Conservation (phyloP, 805 yeast genomes). For the Nakazawaea pomicola region DNA sequence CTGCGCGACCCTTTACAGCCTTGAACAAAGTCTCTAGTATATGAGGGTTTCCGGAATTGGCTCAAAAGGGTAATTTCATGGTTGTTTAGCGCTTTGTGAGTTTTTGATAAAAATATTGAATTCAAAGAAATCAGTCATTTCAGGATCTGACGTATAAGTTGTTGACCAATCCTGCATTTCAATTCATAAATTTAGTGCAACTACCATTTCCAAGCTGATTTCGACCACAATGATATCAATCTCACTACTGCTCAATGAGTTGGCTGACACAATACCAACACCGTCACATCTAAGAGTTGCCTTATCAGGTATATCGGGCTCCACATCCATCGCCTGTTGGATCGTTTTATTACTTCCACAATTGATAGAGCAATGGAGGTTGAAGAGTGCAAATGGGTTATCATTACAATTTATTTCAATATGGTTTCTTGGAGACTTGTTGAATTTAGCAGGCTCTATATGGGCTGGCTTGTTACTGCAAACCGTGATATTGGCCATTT, state of each 20-base stretch:
- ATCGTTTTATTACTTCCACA: conserved; percentile 73
- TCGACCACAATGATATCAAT: no score
- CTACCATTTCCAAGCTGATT: no score
- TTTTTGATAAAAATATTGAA: no score
- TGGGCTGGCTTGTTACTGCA: conserved; percentile 70
- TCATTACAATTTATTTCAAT: conserved; percentile 60
- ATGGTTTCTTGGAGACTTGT: conserved; percentile 71
- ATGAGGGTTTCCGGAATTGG: background rate
- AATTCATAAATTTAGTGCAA: no score
- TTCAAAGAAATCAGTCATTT: no score
- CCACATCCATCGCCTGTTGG: conserved; percentile 75
- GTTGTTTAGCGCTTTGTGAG: background rate
- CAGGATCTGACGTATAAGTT: no score
- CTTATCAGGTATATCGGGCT: conserved; percentile 62
- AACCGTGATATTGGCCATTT: conserved; percentile 62
- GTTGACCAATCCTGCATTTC: no score
- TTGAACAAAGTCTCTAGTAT: no score
- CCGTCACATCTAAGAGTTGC: conserved; percentile 33
- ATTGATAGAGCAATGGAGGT: conserved; percentile 73
- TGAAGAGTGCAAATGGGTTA: conserved; percentile 72
- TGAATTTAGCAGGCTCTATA: conserved; percentile 61
- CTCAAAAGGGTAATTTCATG: background rate
- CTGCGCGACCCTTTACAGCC: no score
- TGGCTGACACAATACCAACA: background rate
- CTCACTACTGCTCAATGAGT: no score